phyloP scores from a whole-genome alignment of 2,329 filamentous ascomycete species.

The Rhytidhysteron rufulum region DNA sequence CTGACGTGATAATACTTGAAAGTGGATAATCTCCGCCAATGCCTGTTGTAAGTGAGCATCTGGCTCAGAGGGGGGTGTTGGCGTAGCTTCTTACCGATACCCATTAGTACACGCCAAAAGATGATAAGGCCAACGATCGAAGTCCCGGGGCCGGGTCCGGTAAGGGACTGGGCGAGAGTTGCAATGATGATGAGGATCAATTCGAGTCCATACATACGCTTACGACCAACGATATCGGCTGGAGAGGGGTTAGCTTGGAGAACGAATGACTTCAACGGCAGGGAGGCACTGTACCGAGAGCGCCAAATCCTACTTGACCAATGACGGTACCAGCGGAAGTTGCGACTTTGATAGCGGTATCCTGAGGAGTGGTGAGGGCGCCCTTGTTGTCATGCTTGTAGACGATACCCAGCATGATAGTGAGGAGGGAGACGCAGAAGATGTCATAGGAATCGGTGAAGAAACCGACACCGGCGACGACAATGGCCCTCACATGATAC shows the following conservation, averaged over 20 bases:
- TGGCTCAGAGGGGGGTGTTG: conserved; percentile 35
- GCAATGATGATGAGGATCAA: conserved; percentile 38
- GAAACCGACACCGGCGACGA: conserved; percentile 82
- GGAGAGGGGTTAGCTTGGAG: conserved; percentile 42
- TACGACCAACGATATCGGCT: conserved; percentile 73
- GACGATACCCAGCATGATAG: conserved; percentile 73
- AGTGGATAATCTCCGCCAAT: conserved; percentile 74
- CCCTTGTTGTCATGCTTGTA: conserved; percentile 57
- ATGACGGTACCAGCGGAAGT: conserved; percentile 81
- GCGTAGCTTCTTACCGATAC: conserved; percentile 24
- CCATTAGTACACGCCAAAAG: conserved; percentile 41
- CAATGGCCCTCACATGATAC: conserved; percentile 75
- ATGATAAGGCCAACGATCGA: conserved; percentile 36
- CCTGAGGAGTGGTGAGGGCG: conserved; percentile 60
- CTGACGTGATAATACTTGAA: conserved; percentile 74
- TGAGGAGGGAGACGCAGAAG: conserved; percentile 50
- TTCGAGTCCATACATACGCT: conserved; percentile 72
- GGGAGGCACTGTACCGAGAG: conserved; percentile 48
- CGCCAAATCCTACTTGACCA: conserved; percentile 69
- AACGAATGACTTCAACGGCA: conserved; percentile 37
- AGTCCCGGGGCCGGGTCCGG: conserved; percentile 29
- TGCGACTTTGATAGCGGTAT: conserved; percentile 81
- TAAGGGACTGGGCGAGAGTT: conserved; percentile 34
- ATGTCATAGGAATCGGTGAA: conserved; percentile 74
- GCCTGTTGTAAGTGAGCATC: conserved; percentile 17